Evolutionary conservation across 2,329 filamentous ascomycete genomes (phyloP).

Genomic region (Harringtonia lauricola): DNA sequence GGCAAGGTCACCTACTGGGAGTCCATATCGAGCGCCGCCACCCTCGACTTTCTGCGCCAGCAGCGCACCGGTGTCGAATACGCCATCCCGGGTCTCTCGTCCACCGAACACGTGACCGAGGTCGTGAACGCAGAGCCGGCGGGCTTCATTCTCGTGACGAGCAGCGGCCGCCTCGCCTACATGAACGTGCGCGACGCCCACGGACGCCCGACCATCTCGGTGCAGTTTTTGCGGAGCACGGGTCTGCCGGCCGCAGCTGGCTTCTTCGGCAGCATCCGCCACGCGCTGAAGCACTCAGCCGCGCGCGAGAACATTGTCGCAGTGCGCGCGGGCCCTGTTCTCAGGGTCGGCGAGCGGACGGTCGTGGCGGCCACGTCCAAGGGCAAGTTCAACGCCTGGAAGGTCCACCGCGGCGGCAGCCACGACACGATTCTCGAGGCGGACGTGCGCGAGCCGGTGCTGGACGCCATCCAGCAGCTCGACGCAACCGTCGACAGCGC

Average conservation of each 20-base stretch:
- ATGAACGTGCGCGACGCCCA: slow-evolving; percentile 77
- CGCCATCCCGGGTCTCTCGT: slow-evolving; percentile 60
- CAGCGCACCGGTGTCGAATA: slow-evolving; percentile 72
- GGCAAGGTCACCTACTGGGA: slow-evolving; percentile 94
- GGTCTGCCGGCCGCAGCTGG: slow-evolving; percentile 48
- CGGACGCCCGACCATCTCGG: slow-evolving; percentile 69
- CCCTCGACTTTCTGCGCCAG: slow-evolving; percentile 72
- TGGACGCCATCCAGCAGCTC: slow-evolving; percentile 47
- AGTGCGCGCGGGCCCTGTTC: slow-evolving; percentile 61
- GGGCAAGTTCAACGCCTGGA: slow-evolving; percentile 76
- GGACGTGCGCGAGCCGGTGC: slow-evolving; percentile 56
- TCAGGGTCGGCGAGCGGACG: slow-evolving; percentile 71
- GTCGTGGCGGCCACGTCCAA: slow-evolving; percentile 69
- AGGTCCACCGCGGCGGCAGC: slow-evolving; percentile 77
- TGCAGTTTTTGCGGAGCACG: slow-evolving; percentile 62
- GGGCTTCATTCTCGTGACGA: slow-evolving; percentile 77
- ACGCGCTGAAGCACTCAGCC: slow-evolving; percentile 58
- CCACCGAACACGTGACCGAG: slow-evolving; percentile 65
- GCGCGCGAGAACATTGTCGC: slow-evolving; percentile 71
- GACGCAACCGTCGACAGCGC: slow-evolving; percentile 37
- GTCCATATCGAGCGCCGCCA: slow-evolving; percentile 79
- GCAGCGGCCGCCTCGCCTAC: slow-evolving; percentile 76
- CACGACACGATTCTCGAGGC: slow-evolving; percentile 63
- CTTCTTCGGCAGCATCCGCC: slow-evolving; percentile 71
- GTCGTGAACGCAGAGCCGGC: slow-evolving; percentile 75